These are phyloP conservation scores for Purshia tridentata DNA, from an alignment of 306 rosid species.

Conservation along the genomic window DNA sequence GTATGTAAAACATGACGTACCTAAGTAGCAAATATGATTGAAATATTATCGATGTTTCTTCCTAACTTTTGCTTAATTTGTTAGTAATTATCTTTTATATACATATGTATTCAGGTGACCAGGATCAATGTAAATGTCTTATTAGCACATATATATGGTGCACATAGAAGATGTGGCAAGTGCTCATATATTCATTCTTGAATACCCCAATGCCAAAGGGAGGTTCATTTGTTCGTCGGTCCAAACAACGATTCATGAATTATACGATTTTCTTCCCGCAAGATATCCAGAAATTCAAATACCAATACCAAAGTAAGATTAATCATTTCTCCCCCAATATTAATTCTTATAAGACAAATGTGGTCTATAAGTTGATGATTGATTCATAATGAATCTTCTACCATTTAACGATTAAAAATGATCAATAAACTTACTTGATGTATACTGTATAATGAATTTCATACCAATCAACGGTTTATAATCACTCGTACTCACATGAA, in stretches of 20 bases:
- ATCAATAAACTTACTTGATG: no score
- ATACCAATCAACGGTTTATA: background rate
- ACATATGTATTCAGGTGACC: slow-evolving; percentile 27
- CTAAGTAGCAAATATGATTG: no score
- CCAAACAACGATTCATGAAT: slow-evolving; percentile 27
- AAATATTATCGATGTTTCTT: no score
- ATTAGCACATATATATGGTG: slow-evolving; percentile 32
- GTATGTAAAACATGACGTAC: no score
- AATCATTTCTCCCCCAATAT: background rate
- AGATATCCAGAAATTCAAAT: slow-evolving; percentile 56
- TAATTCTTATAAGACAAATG: background rate
- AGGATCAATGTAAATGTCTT: slow-evolving; percentile 28
- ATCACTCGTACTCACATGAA: background rate
- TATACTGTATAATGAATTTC: background rate
- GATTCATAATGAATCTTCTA: no score
- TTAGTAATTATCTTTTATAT: background rate
- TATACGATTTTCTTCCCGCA: slow-evolving; percentile 28
- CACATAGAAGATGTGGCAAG: slow-evolving; percentile 63
- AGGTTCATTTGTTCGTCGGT: slow-evolving; percentile 58
- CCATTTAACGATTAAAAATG: no score
- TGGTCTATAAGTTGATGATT: background rate
- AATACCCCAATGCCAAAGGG: slow-evolving; percentile 52
- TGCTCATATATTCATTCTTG: slow-evolving; percentile 57
- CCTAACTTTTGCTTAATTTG: background rate
- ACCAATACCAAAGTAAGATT: slow-evolving; percentile 44